Conservation (phyloP, 495 filamentous ascomycete genomes). For the Aspergillus sparsus region DNA sequence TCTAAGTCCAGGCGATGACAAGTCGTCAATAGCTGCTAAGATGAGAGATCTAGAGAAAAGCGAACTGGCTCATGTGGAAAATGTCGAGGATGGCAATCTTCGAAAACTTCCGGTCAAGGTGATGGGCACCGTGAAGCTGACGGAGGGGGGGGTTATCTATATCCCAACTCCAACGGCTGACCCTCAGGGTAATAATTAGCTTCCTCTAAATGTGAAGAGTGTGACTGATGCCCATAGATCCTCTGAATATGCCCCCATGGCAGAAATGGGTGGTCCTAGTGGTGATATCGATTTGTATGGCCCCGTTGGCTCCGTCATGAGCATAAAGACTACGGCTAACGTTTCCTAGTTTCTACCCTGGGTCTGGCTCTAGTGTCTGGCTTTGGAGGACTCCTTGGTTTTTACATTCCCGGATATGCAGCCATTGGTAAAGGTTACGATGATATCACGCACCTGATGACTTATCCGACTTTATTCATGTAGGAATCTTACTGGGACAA, state of each 20-base stretch:
- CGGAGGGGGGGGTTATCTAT: slow-evolving; percentile 32
- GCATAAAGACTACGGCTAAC: not conserved
- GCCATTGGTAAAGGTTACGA: slow-evolving; percentile 27
- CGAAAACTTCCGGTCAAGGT: slow-evolving; percentile 16
- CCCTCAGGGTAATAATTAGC: slow-evolving; percentile 23
- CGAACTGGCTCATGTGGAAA: slow-evolving; percentile 25
- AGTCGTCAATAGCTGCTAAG: not conserved
- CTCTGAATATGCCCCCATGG: slow-evolving; percentile 33
- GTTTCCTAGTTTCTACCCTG: slow-evolving; percentile 26
- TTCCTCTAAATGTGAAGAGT: not conserved
- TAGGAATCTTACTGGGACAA: not conserved
- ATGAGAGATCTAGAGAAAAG: slow-evolving; percentile 14
- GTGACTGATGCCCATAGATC: slow-evolving; percentile 22
- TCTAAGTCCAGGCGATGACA: not conserved
- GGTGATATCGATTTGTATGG: slow-evolving; percentile 33
- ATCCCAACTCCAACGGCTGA: slow-evolving; percentile 35
- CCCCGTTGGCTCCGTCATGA: not conserved
- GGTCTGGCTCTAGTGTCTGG: slow-evolving; percentile 34
- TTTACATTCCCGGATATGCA: slow-evolving; percentile 28
- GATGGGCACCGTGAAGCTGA: slow-evolving; percentile 35
- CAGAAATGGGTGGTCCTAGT: slow-evolving; percentile 30
- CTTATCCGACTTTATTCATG: slow-evolving; percentile 36
- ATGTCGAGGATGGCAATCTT: slow-evolving; percentile 17
- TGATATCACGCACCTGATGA: slow-evolving; percentile 36
- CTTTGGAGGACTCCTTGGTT: slow-evolving; percentile 31